A percentile compares a stretch with the other conserved stretches of the same genome.
These are phyloP conservation scores for Galeopsis tetrahit DNA, from an alignment of 257 asterid genomes.

Conservation along the genomic window DNA sequence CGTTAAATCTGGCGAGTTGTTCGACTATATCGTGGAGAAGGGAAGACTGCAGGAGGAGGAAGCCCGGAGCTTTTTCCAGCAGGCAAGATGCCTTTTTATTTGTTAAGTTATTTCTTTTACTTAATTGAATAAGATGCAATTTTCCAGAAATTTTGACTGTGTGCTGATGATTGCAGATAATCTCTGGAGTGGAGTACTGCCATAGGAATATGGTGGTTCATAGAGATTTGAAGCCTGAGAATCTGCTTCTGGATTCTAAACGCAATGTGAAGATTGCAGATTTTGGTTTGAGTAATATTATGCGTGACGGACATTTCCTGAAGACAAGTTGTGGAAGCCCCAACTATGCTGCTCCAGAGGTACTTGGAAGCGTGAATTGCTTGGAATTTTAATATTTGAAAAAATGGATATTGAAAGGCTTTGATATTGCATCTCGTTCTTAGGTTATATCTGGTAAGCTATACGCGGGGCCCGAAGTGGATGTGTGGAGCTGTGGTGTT, in stretches of 20 bases:
- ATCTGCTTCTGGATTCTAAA: constrained; percentile 90
- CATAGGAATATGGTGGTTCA: constrained; percentile 99
- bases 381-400: background rate
- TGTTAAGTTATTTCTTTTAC: constrained; percentile 4
- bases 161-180: constrained; percentile 64
- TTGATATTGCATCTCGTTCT: constrained; percentile 23
- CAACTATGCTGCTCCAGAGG: constrained; percentile 99
- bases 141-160: constrained; percentile 24
- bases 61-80: constrained; percentile 88
- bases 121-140: background rate
- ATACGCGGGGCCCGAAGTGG: constrained; percentile 99
- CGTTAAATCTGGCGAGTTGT: constrained; percentile 84
- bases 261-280: constrained; percentile 95
- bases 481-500: constrained; percentile 99
- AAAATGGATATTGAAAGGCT: constrained; percentile 21
- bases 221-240: constrained; percentile 97
- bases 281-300: constrained; percentile 95
- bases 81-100: constrained; percentile 49
- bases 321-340: constrained; percentile 99
- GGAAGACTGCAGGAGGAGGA: constrained; percentile 91
- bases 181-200: constrained; percentile 98
- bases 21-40: constrained; percentile 92
- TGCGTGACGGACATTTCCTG: constrained; percentile 99
- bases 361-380: constrained; percentile 36
- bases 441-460: constrained; percentile 97